Base-by-base conservation (phyloP, 2,329 filamentous ascomycete genomes). In the Trichoderma citrinoviride region DNA sequence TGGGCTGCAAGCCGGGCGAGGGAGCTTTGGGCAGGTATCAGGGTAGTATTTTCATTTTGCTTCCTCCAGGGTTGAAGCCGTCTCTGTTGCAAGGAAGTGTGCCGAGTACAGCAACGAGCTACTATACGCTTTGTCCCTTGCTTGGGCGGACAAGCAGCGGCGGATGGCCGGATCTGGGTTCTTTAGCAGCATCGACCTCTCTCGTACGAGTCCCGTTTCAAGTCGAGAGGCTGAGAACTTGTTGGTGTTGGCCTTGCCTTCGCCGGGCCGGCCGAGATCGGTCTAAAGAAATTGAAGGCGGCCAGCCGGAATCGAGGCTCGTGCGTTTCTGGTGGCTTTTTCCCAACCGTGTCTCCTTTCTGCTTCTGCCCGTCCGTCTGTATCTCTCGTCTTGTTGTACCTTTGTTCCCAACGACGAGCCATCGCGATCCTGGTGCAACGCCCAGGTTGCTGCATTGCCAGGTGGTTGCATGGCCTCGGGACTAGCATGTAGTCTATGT, bases 1-100 rank as follows among this genome's bases (percentile, higher is more conserved):
- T 61, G 58, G 47, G 58, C 40, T 58, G 43, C 55, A 46, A 46
- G 17, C 41, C n/a, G 57, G 52, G 40, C 29, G 33, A 52, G 25
- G 33, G 21, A 40, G 52, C 52, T 27, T 37, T 49, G 56, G 56
- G 52, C 52, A 60, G 56, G 56, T 29, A 49, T 41, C 10, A 37
- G 14, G n/a, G 33, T 14, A 10, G 33, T 37, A 37, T 37, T 37
- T 37, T 14, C 10, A 3, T 14, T 37, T 37, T 37, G 10, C 1
- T 2, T 33, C 2, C 29, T 37, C 21, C 44, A 23, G 46, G 56
- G 56, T 23, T 25, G 33, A 23, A 41, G 52, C 33, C 33, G 33
- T 14, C 10, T 37, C n/a, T 14, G 10, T 14, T 37, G 33, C 33
- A 37, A 14, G 33, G 33, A 37, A 37, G 33, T 37, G 33, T 37